Conservation (phyloP, 495 filamentous ascomycete genomes). For the Neurospora sp. region DNA sequence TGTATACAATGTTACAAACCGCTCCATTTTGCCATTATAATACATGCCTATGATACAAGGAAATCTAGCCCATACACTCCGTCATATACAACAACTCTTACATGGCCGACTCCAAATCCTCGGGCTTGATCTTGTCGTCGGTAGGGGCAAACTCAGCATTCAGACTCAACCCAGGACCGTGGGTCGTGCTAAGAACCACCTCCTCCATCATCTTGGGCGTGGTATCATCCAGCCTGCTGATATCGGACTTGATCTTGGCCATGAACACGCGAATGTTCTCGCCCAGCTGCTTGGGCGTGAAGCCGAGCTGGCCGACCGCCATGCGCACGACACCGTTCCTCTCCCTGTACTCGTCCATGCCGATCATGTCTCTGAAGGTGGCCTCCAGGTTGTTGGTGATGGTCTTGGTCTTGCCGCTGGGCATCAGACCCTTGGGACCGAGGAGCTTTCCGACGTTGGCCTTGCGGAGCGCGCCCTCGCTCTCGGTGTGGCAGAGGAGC, state of each 20-base stretch:
- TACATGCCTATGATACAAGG: constrained; percentile 38
- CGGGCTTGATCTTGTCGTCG: constrained; percentile 42
- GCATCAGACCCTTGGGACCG: constrained; percentile 87
- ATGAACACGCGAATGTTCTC: constrained; percentile 78
- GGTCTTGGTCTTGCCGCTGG: constrained; percentile 74
- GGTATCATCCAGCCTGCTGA: constrained; percentile 54
- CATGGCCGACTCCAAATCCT: constrained; percentile 43
- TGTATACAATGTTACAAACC: not conserved
- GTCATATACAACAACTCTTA: constrained; percentile 12
- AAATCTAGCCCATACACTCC: constrained; percentile 1
- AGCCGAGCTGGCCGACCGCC: constrained; percentile 82
- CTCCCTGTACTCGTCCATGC: constrained; percentile 80
- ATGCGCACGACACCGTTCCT: constrained; percentile 73
- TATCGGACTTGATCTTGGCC: constrained; percentile 66
- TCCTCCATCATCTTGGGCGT: constrained; percentile 78
- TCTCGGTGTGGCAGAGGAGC: constrained; percentile 76
- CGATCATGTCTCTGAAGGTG: constrained; percentile 66
- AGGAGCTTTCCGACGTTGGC: constrained; percentile 69
- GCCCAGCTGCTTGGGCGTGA: constrained; percentile 75
- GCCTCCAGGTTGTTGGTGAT: constrained; percentile 67
- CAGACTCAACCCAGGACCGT: constrained; percentile 76
- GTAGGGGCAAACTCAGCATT: constrained; percentile 63
- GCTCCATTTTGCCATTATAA: constrained; percentile 23
- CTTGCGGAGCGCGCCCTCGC: constrained; percentile 60
- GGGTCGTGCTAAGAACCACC: constrained; percentile 86